Conservation (phyloP, 1,284 basidiomycete genomes). For the Fomes fomentarius region DNA sequence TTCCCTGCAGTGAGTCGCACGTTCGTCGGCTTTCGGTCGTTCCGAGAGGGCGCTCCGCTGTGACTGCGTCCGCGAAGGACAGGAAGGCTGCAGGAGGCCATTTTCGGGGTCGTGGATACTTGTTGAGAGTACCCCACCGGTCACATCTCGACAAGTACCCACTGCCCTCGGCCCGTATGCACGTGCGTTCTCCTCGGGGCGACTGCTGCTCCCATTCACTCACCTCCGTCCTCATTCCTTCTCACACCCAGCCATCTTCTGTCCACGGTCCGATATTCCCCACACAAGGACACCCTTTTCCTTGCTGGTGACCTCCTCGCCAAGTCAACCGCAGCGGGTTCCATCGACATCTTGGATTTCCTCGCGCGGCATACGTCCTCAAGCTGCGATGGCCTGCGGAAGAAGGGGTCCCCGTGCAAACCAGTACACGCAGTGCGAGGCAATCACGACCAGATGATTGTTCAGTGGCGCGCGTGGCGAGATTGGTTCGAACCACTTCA, state of each 20-base stretch:
- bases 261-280: conserved; percentile 58
- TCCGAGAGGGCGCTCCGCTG: conserved; percentile 4
- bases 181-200: background rate
- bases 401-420: conserved; percentile 11
- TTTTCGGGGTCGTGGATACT: background rate
- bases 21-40: conserved; percentile 3
- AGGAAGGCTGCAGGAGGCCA: too few relatives aligned
- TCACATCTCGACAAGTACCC: background rate
- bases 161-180: background rate
- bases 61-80: conserved; percentile 4
- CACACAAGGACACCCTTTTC: conserved; percentile 67
- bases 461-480: conserved; percentile 88
- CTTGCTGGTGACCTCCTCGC: conserved; percentile 83
- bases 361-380: conserved; percentile 44
- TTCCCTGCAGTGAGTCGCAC: conserved; percentile 60
- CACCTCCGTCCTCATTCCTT: conserved; percentile 6
- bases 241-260: conserved; percentile 61
- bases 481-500: conserved; percentile 54
- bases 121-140: conserved; percentile 1
- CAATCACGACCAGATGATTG: conserved; percentile 88
- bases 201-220: background rate
- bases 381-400: background rate
- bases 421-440: conserved; percentile 72
- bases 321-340: conserved; percentile 64
- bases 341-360: conserved; percentile 66